A percentile compares a stretch with the other conserved stretches of the same genome.
Evolutionary conservation across 1,284 basidiomycete species (phyloP).

Genomic region (Paramarasmius palmivorus): DNA sequence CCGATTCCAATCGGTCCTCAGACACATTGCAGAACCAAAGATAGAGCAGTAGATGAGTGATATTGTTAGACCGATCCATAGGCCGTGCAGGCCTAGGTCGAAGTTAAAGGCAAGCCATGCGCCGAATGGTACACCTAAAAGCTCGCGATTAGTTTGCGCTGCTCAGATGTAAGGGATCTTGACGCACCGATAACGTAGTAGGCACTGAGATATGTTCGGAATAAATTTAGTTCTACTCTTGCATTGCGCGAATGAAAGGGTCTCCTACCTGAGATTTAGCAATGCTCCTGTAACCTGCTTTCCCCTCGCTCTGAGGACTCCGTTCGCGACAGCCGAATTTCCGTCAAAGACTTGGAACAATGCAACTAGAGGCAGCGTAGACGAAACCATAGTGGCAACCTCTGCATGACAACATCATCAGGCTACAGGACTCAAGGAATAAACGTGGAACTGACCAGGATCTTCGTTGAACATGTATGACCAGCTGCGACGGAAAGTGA

Average conservation of each 20-base stretch:
- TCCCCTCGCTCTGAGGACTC: slow-evolving; percentile 78
- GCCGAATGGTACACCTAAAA: slow-evolving; percentile 51
- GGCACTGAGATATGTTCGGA: slow-evolving; percentile 38
- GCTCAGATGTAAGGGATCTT: neutral
- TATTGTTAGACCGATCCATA: slow-evolving; percentile 69
- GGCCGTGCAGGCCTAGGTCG: slow-evolving; percentile 52
- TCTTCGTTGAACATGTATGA: slow-evolving; percentile 87
- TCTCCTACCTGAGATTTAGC: slow-evolving; percentile 28
- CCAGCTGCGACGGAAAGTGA: slow-evolving; percentile 75
- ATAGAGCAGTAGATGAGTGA: slow-evolving; percentile 56
- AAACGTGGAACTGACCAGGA: slow-evolving; percentile 41
- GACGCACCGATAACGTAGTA: slow-evolving; percentile 61
- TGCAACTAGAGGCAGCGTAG: slow-evolving; percentile 75
- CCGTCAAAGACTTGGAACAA: slow-evolving; percentile 85
- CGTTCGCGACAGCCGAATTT: slow-evolving; percentile 65
- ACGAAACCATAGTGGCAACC: slow-evolving; percentile 66
- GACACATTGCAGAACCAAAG: slow-evolving; percentile 48
- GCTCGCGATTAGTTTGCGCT: slow-evolving; percentile 1
- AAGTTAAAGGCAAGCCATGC: slow-evolving; percentile 61
- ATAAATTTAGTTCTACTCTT: neutral
- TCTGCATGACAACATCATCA: slow-evolving; percentile 29
- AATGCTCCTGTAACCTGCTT: slow-evolving; percentile 44
- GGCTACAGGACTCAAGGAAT: neutral
- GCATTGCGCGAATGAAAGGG: neutral
- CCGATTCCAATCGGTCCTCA: slow-evolving; percentile 61